Evolutionary conservation across 129 eudicot genomes (phyloP).

Genomic region (Cynara cardunculus): DNA sequence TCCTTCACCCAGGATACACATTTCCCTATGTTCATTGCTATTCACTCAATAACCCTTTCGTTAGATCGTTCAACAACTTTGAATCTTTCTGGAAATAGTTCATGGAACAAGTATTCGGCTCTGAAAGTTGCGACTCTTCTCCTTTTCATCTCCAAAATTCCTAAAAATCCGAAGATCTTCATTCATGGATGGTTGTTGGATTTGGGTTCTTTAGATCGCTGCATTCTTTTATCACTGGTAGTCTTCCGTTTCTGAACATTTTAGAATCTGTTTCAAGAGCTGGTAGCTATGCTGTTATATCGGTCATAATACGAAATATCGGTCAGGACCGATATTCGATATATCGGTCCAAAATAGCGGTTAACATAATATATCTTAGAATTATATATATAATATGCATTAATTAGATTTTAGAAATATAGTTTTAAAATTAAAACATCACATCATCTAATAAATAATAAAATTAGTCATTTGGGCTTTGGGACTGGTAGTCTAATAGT

Average conservation of each 20-base stretch:
- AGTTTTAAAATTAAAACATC: no score
- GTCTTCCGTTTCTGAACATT: neutral
- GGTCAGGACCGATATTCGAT: no score
- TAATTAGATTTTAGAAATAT: no score
- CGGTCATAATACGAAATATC: no score
- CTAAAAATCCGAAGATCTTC: neutral
- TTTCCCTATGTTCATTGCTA: constrained; percentile 17
- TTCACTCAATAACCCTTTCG: constrained; percentile 1
- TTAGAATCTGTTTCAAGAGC: neutral
- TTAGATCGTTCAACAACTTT: no score
- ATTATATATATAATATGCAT: no score
- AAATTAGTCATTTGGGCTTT: no score
- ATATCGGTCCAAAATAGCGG: no score
- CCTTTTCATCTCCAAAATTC: neutral
- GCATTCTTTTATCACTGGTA: constrained; percentile 1
- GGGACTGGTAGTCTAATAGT: no score
- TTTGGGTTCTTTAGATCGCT: neutral
- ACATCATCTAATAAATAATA: no score
- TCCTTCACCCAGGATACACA: constrained; percentile 24
- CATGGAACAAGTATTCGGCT: neutral
- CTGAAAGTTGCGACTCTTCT: neutral
- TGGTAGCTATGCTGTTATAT: no score
- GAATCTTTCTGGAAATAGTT: neutral
- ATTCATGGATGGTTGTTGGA: neutral
- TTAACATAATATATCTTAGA: no score